Percentiles rank a stretch among this genome's conserved stretches.
Conservation (phyloP, 2,329 filamentous ascomycete species). For the Cladosporium sp. region DNA sequence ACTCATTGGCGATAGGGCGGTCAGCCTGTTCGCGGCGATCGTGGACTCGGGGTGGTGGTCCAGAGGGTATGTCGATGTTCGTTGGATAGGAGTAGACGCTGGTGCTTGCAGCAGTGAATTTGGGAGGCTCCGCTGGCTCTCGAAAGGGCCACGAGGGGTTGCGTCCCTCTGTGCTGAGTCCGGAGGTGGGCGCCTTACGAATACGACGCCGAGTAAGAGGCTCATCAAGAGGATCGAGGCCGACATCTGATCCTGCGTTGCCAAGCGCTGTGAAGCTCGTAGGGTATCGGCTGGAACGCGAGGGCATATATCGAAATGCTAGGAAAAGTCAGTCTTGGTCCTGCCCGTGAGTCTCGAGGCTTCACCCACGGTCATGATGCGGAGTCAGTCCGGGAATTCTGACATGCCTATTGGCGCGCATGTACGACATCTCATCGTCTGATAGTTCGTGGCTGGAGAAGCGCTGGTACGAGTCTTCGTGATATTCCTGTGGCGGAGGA, state of each 20-base stretch:
- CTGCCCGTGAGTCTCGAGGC: background rate
- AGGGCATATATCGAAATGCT: background rate
- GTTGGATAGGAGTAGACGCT: background rate
- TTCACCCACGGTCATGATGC: background rate
- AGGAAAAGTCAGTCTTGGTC: background rate
- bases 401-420: background rate
- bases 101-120: background rate
- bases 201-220: background rate
- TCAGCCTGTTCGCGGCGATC: background rate
- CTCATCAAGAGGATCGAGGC: background rate
- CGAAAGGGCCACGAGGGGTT: background rate
- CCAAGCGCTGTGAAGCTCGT: background rate
- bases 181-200: background rate
- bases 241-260: background rate
- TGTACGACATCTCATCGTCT: background rate
- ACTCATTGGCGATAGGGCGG: background rate
- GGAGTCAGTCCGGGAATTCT: background rate
- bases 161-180: background rate
- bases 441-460: background rate
- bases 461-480: background rate
- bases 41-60: background rate
- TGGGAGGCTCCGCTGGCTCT: background rate
- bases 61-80: background rate
- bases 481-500: background rate
- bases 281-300: background rate